Evolutionary conservation across 768 basidiomycete genomes (phyloP).

Genomic region (Fomitopsis serialis): DNA sequence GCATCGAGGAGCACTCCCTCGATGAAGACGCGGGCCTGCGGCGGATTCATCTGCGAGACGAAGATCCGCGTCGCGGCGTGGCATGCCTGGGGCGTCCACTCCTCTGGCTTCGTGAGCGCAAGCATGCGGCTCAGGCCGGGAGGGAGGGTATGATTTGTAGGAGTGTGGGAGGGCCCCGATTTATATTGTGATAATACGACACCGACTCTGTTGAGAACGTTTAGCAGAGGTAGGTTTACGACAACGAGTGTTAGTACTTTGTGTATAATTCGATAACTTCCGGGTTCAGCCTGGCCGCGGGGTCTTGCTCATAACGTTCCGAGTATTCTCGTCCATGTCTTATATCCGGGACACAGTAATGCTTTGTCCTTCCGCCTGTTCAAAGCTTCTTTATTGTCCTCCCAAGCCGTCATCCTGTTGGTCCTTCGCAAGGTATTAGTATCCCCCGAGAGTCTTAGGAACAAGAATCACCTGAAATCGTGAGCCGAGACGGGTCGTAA

Average conservation of each 20-base stretch:
- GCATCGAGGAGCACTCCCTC: constrained; percentile 89
- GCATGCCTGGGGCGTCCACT: constrained; percentile 95
- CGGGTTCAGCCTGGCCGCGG: constrained; percentile 84
- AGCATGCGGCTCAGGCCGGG: constrained; percentile 95
- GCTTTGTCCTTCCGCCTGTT: constrained; percentile 19
- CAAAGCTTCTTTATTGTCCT: constrained; percentile 52
- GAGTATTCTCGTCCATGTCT: constrained; percentile 19
- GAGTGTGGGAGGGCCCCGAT: constrained; percentile 88
- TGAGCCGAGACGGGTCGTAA: constrained; percentile 3
- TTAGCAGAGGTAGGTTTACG: constrained; percentile 5
- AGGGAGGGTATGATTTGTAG: constrained; percentile 98
- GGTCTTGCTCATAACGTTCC: constrained; percentile 44
- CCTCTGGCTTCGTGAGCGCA: constrained; percentile 85
- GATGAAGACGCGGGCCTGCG: constrained; percentile 88
- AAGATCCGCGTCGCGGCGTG: constrained; percentile 93
- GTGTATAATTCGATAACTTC: constrained; percentile 90
- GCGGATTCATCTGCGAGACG: constrained; percentile 94
- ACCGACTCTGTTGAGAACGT: constrained; percentile 58
- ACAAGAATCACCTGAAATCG: constrained; percentile 61
- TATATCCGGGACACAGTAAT: constrained; percentile 29
- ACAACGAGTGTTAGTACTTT: constrained; percentile 52
- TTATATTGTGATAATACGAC: constrained; percentile 82
- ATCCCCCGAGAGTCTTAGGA: constrained; percentile 82
- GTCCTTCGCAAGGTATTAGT: constrained; percentile 84
- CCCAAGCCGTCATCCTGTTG: constrained; percentile 83